Percentiles rank a stretch among this genome's conserved stretches.
Evolutionary conservation across 345 rosid species (phyloP).

Genomic region (Salix dunnii): DNA sequence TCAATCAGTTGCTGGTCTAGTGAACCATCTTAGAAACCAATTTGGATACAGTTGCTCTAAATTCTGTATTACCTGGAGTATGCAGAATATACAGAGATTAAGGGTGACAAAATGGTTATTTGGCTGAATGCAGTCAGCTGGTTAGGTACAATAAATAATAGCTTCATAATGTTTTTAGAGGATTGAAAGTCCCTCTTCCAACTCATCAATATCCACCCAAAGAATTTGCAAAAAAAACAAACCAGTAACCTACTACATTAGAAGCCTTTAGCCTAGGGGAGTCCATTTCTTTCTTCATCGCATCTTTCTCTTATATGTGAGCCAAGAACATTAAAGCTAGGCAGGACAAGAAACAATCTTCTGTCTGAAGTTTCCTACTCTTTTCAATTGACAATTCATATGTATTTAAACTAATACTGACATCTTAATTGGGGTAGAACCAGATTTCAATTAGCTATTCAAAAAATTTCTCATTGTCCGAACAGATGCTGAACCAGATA

Average conservation of each 20-base stretch:
- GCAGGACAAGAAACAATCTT: background rate
- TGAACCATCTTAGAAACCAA: background rate
- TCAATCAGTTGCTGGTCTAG: background rate
- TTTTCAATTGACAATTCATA: background rate
- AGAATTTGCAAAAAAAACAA: too few species aligned
- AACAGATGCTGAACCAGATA: background rate
- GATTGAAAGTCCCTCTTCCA: too few species aligned
- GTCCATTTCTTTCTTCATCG: background rate
- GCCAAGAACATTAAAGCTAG: background rate
- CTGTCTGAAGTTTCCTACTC: background rate
- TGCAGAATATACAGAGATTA: background rate
- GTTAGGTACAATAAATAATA: too few species aligned
- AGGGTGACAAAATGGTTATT: too few species aligned
- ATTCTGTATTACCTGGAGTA: background rate
- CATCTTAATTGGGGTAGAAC: background rate
- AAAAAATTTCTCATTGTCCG: background rate
- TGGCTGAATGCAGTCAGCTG: too few species aligned
- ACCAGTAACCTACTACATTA: too few species aligned
- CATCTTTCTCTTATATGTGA: background rate
- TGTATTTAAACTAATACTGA: background rate
- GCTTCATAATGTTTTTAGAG: too few species aligned
- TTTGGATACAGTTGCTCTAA: background rate
- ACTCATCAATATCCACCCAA: too few species aligned
- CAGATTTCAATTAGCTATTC: background rate
- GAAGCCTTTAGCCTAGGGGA: too few species aligned